phyloP scores from a whole-genome alignment of 148 eudicot genomes.

The Heliamphora exappendiculata region DNA sequence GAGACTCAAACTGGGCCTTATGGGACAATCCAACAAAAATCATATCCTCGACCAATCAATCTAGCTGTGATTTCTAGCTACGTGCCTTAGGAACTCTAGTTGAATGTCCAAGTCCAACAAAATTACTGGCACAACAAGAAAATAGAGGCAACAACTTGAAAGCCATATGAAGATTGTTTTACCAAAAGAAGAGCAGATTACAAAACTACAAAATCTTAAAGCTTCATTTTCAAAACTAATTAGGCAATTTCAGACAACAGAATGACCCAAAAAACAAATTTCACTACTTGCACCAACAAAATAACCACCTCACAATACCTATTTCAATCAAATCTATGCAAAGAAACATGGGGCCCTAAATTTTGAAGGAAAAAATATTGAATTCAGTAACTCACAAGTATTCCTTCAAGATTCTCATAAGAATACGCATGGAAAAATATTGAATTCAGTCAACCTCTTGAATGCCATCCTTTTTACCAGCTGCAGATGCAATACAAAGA shows the following conservation, averaged over 20 bases:
- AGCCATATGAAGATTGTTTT: neutral
- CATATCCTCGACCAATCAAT: too few relatives aligned
- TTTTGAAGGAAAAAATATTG: too few relatives aligned
- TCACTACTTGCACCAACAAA: neutral
- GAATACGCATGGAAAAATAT: constrained; percentile 54
- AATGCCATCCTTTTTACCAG: constrained; percentile 32
- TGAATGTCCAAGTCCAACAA: too few relatives aligned
- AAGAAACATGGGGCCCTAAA: too few relatives aligned
- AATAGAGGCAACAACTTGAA: neutral
- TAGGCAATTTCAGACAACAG: neutral
- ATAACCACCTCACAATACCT: neutral
- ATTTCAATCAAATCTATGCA: neutral
- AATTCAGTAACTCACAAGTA: constrained; percentile 55
- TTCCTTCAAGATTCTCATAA: constrained; percentile 81
- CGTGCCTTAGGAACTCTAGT: too few relatives aligned
- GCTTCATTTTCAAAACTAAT: neutral
- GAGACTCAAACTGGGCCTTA: too few relatives aligned
- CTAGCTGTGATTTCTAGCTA: too few relatives aligned
- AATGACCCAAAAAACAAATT: neutral
- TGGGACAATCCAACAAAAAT: too few relatives aligned
- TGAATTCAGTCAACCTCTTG: constrained; percentile 23
- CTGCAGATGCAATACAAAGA: constrained; percentile 19
- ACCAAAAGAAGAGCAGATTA: neutral
- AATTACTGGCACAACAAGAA: neutral
- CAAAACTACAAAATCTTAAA: too few relatives aligned